Conservation (phyloP, 2,329 filamentous ascomycete species). For the Monosporascus sp. region DNA sequence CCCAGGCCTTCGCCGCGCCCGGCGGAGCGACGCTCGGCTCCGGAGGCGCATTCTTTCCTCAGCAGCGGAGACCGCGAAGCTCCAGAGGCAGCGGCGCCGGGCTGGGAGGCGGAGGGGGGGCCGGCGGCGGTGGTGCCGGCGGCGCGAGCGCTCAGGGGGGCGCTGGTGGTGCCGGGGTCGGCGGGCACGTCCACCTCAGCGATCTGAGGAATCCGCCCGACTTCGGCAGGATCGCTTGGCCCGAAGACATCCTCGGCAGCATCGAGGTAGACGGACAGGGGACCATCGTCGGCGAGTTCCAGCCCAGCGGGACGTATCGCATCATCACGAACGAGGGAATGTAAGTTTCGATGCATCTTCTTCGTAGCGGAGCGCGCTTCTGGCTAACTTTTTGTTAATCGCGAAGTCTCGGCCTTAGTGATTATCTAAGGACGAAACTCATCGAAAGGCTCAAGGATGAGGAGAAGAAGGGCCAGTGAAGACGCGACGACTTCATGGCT, state of each 20-base stretch:
- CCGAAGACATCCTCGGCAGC: conserved; percentile 65
- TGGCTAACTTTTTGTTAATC: conserved; percentile 5
- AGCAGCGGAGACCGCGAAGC: conserved; percentile 30
- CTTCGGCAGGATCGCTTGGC: conserved; percentile 63
- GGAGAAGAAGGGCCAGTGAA: conserved; percentile 31
- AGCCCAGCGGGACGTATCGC: conserved; percentile 58
- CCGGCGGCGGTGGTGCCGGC: conserved; percentile 43
- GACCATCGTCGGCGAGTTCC: conserved; percentile 51
- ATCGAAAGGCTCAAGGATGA: conserved; percentile 48
- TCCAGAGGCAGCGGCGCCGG: conserved; percentile 23
- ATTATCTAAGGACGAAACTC: conserved; percentile 50
- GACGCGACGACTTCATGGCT: too few species aligned
- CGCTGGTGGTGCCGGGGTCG: conserved; percentile 52
- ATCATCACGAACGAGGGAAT: conserved; percentile 62
- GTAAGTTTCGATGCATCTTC: conserved; percentile 39
- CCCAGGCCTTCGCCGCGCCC: conserved; percentile 53
- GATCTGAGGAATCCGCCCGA: conserved; percentile 60
- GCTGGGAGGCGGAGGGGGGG: conserved; percentile 33
- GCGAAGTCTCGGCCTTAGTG: conserved; percentile 46
- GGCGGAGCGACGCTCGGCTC: conserved; percentile 49
- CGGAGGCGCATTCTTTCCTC: conserved; percentile 45
- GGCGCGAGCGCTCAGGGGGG: conserved; percentile 58
- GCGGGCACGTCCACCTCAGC: conserved; percentile 61
- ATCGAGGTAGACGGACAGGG: conserved; percentile 57
- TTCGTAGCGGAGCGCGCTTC: neutral